Percentiles rank a stretch among this genome's conserved stretches.
These are phyloP conservation scores for Lachnellula willkommii DNA, from an alignment of 2,329 filamentous ascomycete species.

Conservation along the genomic window DNA sequence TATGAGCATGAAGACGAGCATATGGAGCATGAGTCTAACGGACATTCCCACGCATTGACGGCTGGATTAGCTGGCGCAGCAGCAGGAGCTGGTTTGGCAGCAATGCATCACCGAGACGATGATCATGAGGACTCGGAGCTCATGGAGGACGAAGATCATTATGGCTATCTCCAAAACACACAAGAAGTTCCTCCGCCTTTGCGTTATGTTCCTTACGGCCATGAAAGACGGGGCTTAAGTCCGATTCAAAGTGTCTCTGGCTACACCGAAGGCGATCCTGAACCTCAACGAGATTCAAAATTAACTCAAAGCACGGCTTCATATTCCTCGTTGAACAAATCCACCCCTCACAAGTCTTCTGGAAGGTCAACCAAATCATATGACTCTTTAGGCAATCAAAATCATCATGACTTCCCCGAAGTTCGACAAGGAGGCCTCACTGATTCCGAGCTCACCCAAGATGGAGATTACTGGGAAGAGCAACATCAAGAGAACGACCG, in stretches of 20 bases:
- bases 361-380: slow-evolving; percentile 48
- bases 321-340: slow-evolving; percentile 58
- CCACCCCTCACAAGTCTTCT: slow-evolving; percentile 46
- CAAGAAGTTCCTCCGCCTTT: slow-evolving; percentile 61
- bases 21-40: slow-evolving; percentile 29
- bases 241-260: slow-evolving; percentile 91
- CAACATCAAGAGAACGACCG: slow-evolving; percentile 32
- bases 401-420: slow-evolving; percentile 31
- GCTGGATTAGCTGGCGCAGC: slow-evolving; percentile 26
- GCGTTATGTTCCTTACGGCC: slow-evolving; percentile 63
- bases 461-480: slow-evolving; percentile 32
- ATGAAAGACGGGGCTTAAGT: slow-evolving; percentile 68
- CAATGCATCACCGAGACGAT: slow-evolving; percentile 32
- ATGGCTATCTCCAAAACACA: slow-evolving; percentile 37
- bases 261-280: slow-evolving; percentile 64
- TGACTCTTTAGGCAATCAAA: slow-evolving; percentile 28
- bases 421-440: slow-evolving; percentile 31
- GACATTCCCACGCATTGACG: slow-evolving; percentile 22
- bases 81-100: slow-evolving; percentile 35
- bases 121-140: slow-evolving; percentile 27
- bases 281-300: slow-evolving; percentile 53
- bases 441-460: slow-evolving; percentile 43
- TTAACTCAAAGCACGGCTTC: slow-evolving; percentile 49
- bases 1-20: slow-evolving; percentile 22
- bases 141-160: slow-evolving; percentile 25